These are phyloP conservation scores for Spergularia marina DNA, from an alignment of 148 eudicot genomes.

Conservation along the genomic window DNA sequence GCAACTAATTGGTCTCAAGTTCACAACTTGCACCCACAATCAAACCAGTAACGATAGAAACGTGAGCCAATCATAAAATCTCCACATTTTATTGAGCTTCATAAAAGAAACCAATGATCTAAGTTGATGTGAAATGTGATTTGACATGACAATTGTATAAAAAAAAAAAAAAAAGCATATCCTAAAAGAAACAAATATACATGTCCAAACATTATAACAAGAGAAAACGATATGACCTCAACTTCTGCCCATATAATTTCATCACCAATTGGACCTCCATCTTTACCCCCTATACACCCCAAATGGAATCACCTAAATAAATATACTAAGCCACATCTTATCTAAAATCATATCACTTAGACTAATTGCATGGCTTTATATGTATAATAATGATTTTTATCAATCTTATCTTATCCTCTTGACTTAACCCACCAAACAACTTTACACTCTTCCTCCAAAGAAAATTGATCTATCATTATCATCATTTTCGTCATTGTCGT, in stretches of 20 bases:
- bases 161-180: not conserved
- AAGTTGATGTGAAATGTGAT: not conserved
- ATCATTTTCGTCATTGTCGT: not conserved
- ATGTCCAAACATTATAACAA: conserved; percentile 14
- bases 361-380: conserved; percentile 22
- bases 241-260: conserved; percentile 19
- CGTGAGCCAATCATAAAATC: conserved; percentile 17
- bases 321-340: conserved; percentile 18
- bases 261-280: conserved; percentile 2
- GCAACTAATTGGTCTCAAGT: conserved; percentile 8
- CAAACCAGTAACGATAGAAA: not conserved
- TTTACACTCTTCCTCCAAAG: not conserved
- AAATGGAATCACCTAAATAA: conserved; percentile 26
- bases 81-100: conserved; percentile 11
- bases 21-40: conserved; percentile 15
- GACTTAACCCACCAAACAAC: not conserved
- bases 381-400: not conserved
- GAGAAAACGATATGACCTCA: conserved; percentile 25
- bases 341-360: conserved; percentile 25
- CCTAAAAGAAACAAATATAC: conserved; percentile 1
- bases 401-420: conserved; percentile 14
- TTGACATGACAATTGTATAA: conserved; percentile 14
- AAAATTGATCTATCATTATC: conserved; percentile 11
- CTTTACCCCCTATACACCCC: conserved; percentile 21
- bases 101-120: not conserved